Evolutionary conservation across 1,284 basidiomycete genomes (phyloP).

Genomic region (Trichosporon sp.): DNA sequence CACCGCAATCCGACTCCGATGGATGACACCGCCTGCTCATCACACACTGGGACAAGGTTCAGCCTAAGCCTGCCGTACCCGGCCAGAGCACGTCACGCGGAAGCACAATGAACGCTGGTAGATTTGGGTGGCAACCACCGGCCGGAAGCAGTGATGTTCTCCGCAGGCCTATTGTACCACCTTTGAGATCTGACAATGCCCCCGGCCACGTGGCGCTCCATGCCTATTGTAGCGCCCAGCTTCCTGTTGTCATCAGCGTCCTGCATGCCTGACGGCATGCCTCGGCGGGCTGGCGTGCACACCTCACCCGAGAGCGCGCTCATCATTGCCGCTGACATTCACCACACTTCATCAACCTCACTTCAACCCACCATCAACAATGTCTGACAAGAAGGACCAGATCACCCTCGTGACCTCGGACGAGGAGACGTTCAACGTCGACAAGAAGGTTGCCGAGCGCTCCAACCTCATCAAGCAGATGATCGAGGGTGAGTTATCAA

Average conservation of each 20-base stretch:
- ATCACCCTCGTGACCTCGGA: conserved; percentile 68
- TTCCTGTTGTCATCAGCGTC: not conserved
- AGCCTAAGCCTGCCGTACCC: too few relatives aligned
- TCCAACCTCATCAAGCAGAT: conserved; percentile 98
- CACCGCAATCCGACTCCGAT: not conserved
- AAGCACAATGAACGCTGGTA: too few relatives aligned
- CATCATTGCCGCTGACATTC: conserved; percentile 15
- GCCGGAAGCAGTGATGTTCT: not conserved
- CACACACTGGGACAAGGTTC: too few relatives aligned
- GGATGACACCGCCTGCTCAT: not conserved
- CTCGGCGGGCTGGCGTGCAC: not conserved
- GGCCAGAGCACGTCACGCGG: too few relatives aligned
- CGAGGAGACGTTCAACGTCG: conserved; percentile 91
- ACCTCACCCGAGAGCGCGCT: not conserved
- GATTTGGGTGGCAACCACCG: not conserved
- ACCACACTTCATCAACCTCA: not conserved
- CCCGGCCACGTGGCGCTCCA: not conserved
- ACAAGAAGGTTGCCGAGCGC: conserved; percentile 92
- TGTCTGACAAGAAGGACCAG: conserved; percentile 43
- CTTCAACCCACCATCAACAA: conserved; percentile 18
- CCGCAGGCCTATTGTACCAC: not conserved
- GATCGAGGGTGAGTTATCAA: conserved; percentile 78
- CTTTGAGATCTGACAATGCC: not conserved
- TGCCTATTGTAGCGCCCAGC: not conserved
- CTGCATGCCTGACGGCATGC: not conserved